Base-by-base conservation (phyloP, 371 early-diverging fungal genomes). In the Circinella umbellata region DNA sequence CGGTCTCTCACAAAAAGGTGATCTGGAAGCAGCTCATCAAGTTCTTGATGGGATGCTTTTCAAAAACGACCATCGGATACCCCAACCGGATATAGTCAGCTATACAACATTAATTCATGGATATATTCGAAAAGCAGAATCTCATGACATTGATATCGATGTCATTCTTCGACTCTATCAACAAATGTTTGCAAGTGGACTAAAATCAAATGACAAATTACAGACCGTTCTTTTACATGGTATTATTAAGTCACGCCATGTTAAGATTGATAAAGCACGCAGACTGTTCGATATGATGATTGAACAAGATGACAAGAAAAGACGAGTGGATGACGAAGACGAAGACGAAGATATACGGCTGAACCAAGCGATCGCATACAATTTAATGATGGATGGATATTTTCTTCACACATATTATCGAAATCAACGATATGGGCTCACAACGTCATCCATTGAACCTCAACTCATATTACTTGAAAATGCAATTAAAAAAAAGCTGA, bases 331-430 rank as follows among this genome's bases (percentile, higher is more conserved):
- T 27, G 27, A 42, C 11, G 42, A 11, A 42, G 42, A 20, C 37
- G 20, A 7, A 57, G 11, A 18, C 20, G 39, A 51, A 36, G 14
- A 51, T 27, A 42, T 48, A 1, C 35, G 39, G 4, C 18, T 18
- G 17, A 42, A 76, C 5, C 38, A 68, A 14, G 69, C 71, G 4
- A 69, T 80, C 10, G 42, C 79, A 18, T 81, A 84, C 54, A 82
- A 82, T 55, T 73, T 78, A 63, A 80, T 84, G 80, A 81, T 84
- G 63, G 77, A 84, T 49, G 79, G 73, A 27, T 82, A 80, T 60
- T 82, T 81, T 63, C 55, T 76, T 18, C 71, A 79, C 60, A 64
- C 75, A n/a, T 72, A 72, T 64, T 53, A 73, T 11, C 69, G 70
- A 34, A 57, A 73, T 11, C 38, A 61, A 38, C 62, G 15, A 35